Percentiles rank a stretch among this genome's conserved stretches.
Conservation (phyloP, 2,329 filamentous ascomycete species). For the Fusarium mexicanum region DNA sequence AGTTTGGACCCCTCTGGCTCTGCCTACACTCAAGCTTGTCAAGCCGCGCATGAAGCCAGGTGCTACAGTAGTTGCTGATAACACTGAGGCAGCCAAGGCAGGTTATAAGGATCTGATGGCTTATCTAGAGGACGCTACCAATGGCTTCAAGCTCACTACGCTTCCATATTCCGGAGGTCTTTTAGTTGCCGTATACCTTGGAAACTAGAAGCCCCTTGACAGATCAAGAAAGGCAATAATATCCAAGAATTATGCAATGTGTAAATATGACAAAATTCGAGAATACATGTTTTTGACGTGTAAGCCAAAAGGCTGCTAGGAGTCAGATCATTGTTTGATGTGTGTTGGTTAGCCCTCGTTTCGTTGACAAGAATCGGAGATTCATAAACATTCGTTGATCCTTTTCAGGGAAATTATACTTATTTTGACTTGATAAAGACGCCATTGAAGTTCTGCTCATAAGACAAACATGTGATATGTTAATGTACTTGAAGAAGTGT, state of each 20-base stretch:
- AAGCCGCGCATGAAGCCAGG: conserved; percentile 57
- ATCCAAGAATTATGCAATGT: background rate
- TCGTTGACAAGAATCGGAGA: too few species aligned
- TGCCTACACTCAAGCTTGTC: conserved; percentile 61
- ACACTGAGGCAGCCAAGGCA: conserved; percentile 51
- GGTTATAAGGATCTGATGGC: conserved; percentile 59
- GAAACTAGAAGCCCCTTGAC: background rate
- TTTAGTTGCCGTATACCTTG: conserved; percentile 38
- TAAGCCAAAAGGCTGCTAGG: background rate
- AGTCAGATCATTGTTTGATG: background rate
- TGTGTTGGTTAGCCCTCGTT: background rate
- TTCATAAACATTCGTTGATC: background rate
- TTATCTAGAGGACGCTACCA: conserved; percentile 56
- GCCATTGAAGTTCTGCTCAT: background rate
- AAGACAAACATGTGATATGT: background rate
- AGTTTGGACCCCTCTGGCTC: conserved; percentile 66
- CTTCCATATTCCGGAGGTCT: conserved; percentile 46
- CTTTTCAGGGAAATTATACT: background rate
- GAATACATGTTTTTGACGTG: background rate
- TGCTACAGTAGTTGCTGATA: conserved; percentile 61
- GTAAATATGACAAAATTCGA: background rate
- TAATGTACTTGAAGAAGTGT: background rate
- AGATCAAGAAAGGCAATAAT: background rate
- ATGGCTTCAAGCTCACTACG: conserved; percentile 57
- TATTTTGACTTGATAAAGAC: background rate